Evolutionary conservation across 805 yeast genomes (phyloP), one percentile per base, ranked within the genome.

Genomic region (Scheffersomyces ergatensis): DNA sequence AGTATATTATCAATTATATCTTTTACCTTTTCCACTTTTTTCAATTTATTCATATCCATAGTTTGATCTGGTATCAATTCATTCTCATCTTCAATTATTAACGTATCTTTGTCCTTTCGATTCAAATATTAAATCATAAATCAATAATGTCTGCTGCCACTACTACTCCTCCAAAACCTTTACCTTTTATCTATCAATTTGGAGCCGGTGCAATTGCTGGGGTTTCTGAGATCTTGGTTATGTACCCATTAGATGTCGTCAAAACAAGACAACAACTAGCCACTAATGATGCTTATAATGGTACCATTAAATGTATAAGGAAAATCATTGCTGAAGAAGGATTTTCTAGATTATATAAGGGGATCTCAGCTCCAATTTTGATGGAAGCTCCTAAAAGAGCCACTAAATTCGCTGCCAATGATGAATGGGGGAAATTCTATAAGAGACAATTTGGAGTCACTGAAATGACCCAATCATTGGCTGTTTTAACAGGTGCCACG

Each of bases 341-440:
- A 38, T 75, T 81, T 32, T 67, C 84, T 9, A 76, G 93, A 48
- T 76, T 92, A 43, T 93, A 93, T 69, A 82, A 90, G 60, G 99
- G 99, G 50, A 93, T 93, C 55, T 71, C 86, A 23, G 96, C 99
- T 18, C 99, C 99, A 25, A 88, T 93, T 52, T 74, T 93, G 56
- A 93, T 93, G 99, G 99, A 93, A 66, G 99, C 98, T 12, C 99
- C 99, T 49, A 93, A 93, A 75, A 82, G 99, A 72, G 99, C 99
- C 32, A 90, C 96, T 50, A 93, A 93, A 66, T 93, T 93, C 62
- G 97, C 98, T 38, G 96, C 97, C 47, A 93, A 93, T 62, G 99
- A 93, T 62, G 95, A 89, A 63, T 93, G 96, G 85, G 92, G 96
- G 39, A 84, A 84, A 63, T 64, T 89, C 51, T 92, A 89, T 76